phyloP scores from a whole-genome alignment of 2,329 filamentous ascomycete species.

The Colletotrichum lindemuthianum region DNA sequence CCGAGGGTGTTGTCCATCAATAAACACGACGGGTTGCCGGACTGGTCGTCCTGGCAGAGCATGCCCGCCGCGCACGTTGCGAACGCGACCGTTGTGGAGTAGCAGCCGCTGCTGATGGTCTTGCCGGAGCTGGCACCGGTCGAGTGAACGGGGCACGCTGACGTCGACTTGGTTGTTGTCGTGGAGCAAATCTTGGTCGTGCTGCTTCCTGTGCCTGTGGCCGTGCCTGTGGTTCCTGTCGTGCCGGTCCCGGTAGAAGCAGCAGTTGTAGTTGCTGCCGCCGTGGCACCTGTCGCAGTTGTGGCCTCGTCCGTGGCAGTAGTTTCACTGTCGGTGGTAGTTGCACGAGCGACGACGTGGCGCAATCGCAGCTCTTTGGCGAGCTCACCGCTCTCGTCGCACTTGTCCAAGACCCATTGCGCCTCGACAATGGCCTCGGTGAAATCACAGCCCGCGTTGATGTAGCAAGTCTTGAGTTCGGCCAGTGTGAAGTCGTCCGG shows the following conservation, averaged over 20 bases:
- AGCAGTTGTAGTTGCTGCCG: background rate
- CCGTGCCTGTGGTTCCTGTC: conserved; percentile 30
- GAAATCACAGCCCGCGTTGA: conserved; percentile 47
- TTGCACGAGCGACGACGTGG: conserved; percentile 33
- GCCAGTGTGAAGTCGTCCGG: conserved; percentile 41
- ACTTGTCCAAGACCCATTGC: conserved; percentile 44
- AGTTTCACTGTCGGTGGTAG: conserved; percentile 35
- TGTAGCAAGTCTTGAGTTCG: conserved; percentile 52
- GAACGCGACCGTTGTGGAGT: conserved; percentile 45
- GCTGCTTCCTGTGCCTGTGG: conserved; percentile 37
- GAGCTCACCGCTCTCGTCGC: conserved; percentile 37
- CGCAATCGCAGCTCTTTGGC: conserved; percentile 36
- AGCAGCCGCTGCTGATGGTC: conserved; percentile 50
- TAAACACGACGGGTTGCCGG: conserved; percentile 56
- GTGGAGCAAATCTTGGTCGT: conserved; percentile 40
- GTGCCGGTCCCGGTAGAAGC: conserved; percentile 45
- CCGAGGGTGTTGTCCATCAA: conserved; percentile 50
- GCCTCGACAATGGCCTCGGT: conserved; percentile 45
- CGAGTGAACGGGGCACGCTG: conserved; percentile 51
- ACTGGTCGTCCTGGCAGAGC: conserved; percentile 55
- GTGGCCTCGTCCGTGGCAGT: conserved; percentile 36
- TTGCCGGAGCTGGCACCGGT: conserved; percentile 52
- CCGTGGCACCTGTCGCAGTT: conserved; percentile 25
- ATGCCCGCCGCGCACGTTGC: conserved; percentile 54
- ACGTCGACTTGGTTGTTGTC: conserved; percentile 45